Percentiles rank a stretch among this genome's conserved stretches.
These are phyloP conservation scores for Acanthamoeba rhysodes DNA, from an alignment of 208 protist genomes.

Conservation along the genomic window DNA sequence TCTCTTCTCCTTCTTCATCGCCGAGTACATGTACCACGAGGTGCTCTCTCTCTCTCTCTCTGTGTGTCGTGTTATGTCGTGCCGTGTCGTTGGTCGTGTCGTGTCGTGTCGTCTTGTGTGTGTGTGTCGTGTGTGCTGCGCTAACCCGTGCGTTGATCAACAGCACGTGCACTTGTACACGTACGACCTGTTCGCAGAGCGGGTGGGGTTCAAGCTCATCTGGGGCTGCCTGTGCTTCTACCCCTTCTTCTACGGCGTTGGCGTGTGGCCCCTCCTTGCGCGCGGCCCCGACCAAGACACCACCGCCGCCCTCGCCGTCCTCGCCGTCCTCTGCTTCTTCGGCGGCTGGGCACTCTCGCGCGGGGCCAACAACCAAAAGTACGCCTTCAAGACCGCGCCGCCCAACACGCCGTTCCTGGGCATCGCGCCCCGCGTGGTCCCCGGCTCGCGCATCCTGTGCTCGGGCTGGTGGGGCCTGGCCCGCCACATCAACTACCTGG, in stretches of 20 bases:
- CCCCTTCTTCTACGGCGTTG: constrained; percentile 33
- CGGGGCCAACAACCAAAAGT: constrained; percentile 40
- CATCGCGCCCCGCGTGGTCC: neutral
- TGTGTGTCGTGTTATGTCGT: neutral
- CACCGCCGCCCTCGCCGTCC: neutral
- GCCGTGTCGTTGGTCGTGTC: neutral
- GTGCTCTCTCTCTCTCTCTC: neutral
- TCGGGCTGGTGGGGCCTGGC: constrained; percentile 13
- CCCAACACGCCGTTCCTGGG: neutral
- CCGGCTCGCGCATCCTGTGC: neutral
- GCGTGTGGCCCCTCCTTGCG: neutral
- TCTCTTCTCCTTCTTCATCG: neutral
- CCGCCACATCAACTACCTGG: constrained; percentile 68
- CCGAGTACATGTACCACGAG: constrained; percentile 13
- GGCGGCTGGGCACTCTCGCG: neutral
- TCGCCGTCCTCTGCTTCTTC: neutral
- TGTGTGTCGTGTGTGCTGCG: neutral
- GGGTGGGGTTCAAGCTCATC: neutral
- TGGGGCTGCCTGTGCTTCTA: constrained; percentile 55
- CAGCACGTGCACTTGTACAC: constrained; percentile 33
- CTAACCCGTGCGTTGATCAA: too few relatives aligned
- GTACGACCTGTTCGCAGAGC: constrained; percentile 12
- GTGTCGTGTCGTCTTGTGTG: neutral
- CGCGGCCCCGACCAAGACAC: neutral
- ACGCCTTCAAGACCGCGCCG: neutral